A percentile compares a stretch with the other conserved stretches of the same genome.
phyloP scores from a whole-genome alignment of 176 grass and related monocot genomes.

The Musa acuminata region DNA sequence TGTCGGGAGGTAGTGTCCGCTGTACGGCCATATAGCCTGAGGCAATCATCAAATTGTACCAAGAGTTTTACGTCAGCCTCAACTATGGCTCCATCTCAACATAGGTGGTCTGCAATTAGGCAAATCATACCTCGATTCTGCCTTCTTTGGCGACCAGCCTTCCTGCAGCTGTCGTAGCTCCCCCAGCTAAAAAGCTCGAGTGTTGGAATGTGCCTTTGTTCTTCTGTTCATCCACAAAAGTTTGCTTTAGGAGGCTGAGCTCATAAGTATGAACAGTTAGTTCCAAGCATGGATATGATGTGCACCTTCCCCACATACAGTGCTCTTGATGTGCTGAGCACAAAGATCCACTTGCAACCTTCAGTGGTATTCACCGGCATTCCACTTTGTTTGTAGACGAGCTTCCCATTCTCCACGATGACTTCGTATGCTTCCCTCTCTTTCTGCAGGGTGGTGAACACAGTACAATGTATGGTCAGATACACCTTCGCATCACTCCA shows the following conservation, averaged over 20 bases:
- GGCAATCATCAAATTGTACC: neutral
- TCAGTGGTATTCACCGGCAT: slow-evolving; percentile 43
- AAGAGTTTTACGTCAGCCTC: too few relatives aligned
- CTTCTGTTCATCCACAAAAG: slow-evolving; percentile 46
- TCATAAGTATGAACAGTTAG: neutral
- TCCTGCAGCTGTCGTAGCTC: slow-evolving; percentile 74
- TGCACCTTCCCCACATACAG: slow-evolving; percentile 70
- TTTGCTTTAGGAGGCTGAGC: slow-evolving; percentile 1
- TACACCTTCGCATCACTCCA: neutral
- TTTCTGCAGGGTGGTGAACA: slow-evolving; percentile 24
- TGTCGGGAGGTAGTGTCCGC: slow-evolving; percentile 88
- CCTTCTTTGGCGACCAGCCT: slow-evolving; percentile 73
- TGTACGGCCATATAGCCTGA: slow-evolving; percentile 97
- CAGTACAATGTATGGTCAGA: neutral
- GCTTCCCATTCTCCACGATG: slow-evolving; percentile 48
- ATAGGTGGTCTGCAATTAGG: neutral
- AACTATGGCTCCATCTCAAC: too few relatives aligned
- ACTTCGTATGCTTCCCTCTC: slow-evolving; percentile 69
- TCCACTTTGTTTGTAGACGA: slow-evolving; percentile 48
- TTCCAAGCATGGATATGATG: neutral
- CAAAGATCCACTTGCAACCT: slow-evolving; percentile 96
- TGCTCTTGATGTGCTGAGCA: slow-evolving; percentile 69
- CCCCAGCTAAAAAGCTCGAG: slow-evolving; percentile 90
- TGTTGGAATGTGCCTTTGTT: slow-evolving; percentile 91
- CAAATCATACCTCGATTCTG: slow-evolving; percentile 37